phyloP scores from a whole-genome alignment of 148 eudicot genomes.

The Amaranthus hypochondriacus region DNA sequence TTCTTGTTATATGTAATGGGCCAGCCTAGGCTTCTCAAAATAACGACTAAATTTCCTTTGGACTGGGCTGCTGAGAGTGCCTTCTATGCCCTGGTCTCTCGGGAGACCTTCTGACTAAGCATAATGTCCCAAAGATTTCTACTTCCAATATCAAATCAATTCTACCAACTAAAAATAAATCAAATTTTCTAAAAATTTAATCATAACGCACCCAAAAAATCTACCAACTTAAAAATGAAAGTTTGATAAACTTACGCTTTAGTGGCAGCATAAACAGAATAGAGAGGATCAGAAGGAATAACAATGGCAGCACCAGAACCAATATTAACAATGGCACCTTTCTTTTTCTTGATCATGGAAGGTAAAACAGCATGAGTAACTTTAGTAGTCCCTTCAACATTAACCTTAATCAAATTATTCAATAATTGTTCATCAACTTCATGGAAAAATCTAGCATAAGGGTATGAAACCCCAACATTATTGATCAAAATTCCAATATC shows the following conservation, averaged over 20 bases:
- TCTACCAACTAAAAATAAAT: background rate
- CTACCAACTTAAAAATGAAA: background rate
- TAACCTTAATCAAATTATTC: constrained; percentile 41
- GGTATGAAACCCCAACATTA: constrained; percentile 51
- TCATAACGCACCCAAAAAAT: background rate
- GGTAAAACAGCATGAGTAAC: constrained; percentile 44
- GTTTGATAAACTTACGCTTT: constrained; percentile 40
- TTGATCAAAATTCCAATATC: constrained; percentile 59
- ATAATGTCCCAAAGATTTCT: too few relatives aligned
- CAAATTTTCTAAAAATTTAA: background rate
- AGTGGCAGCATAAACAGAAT: constrained; percentile 52
- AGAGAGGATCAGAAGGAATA: constrained; percentile 50
- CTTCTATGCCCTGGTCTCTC: too few relatives aligned
- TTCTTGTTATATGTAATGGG: too few relatives aligned
- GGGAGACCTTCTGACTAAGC: too few relatives aligned
- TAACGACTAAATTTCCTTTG: too few relatives aligned
- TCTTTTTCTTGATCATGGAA: constrained; percentile 37
- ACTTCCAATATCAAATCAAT: background rate
- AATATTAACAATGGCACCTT: constrained; percentile 58
- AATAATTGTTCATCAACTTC: constrained; percentile 38
- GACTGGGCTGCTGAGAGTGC: too few relatives aligned
- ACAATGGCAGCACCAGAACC: constrained; percentile 60
- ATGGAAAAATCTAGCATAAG: constrained; percentile 47
- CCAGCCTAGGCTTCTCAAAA: too few relatives aligned
- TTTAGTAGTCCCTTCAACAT: constrained; percentile 40